phyloP scores from a whole-genome alignment of 306 rosid genomes.

The Lupinus albus region DNA sequence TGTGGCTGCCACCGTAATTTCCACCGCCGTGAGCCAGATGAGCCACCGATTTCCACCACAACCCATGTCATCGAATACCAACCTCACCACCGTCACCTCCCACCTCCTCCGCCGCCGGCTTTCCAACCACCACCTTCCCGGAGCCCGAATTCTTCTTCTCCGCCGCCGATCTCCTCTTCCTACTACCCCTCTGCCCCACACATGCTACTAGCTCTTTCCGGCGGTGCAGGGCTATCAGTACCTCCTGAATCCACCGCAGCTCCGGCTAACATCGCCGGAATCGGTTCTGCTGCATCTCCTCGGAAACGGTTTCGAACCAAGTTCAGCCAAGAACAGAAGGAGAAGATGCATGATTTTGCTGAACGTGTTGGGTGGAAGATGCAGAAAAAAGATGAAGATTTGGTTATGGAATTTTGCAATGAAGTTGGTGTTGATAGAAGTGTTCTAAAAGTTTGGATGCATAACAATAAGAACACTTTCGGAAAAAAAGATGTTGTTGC shows the following conservation, averaged over 20 bases:
- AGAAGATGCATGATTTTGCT: conserved; percentile 79
- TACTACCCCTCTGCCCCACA: conserved; percentile 94
- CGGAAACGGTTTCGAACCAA: conserved; percentile 78
- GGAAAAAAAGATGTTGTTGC: conserved; percentile 46
- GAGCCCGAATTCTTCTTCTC: conserved; percentile 83
- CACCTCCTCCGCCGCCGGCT: conserved; percentile 57
- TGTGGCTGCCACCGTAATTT: conserved; percentile 97
- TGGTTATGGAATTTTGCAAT: conserved; percentile 62
- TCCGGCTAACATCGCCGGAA: neutral
- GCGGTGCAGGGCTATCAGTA: conserved; percentile 50
- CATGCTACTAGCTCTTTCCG: conserved; percentile 85
- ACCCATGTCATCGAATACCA: conserved; percentile 79
- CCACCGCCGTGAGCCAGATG: conserved; percentile 96
- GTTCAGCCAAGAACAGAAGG: conserved; percentile 82
- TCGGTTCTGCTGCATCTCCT: neutral
- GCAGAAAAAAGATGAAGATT: conserved; percentile 83
- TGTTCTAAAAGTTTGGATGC: conserved; percentile 97
- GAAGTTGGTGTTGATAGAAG: conserved; percentile 71
- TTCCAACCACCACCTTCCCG: conserved; percentile 42
- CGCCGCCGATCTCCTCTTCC: conserved; percentile 96
- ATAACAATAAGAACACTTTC: conserved; percentile 80
- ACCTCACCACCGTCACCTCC: conserved; percentile 83
- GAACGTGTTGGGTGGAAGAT: conserved; percentile 91
- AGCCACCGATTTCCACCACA: conserved; percentile 50
- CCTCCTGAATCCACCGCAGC: conserved; percentile 54